Conservation (phyloP, 2,329 filamentous ascomycete genomes). For the Pseudogymnoascus sp. region DNA sequence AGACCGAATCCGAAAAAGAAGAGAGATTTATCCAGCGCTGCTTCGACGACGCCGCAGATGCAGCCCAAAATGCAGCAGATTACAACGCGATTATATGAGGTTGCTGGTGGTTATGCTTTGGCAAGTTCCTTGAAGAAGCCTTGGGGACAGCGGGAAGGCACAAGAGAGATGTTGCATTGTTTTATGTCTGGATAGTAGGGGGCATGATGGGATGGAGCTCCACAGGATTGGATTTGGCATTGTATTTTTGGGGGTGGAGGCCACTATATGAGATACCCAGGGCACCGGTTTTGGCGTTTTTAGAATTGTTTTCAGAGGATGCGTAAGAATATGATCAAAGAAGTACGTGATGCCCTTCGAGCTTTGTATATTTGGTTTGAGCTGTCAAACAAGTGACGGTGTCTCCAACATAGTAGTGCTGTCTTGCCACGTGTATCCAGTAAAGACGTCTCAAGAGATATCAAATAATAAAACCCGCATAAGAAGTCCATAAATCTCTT, state of each 20-base stretch:
- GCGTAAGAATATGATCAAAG: background rate
- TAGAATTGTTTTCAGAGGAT: background rate
- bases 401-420: background rate
- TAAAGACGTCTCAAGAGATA: background rate
- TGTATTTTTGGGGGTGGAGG: background rate
- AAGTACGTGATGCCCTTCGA: background rate
- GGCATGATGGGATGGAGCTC: background rate
- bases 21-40: background rate
- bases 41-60: background rate
- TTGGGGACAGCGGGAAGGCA: no score
- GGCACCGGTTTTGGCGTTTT: background rate
- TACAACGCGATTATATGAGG: background rate
- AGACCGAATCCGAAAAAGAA: background rate
- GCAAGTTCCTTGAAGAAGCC: background rate
- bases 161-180: background rate
- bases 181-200: background rate
- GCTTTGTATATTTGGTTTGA: background rate
- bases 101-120: background rate
- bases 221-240: background rate
- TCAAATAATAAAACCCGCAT: background rate
- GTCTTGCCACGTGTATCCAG: conserved; percentile 5
- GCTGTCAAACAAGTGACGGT: background rate
- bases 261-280: background rate
- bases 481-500: background rate
- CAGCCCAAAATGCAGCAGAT: background rate